A percentile compares a stretch with the other conserved stretches of the same genome.
These are phyloP conservation scores for Penicillium sp. DNA, from an alignment of 2,329 filamentous ascomycete species.

Conservation along the genomic window DNA sequence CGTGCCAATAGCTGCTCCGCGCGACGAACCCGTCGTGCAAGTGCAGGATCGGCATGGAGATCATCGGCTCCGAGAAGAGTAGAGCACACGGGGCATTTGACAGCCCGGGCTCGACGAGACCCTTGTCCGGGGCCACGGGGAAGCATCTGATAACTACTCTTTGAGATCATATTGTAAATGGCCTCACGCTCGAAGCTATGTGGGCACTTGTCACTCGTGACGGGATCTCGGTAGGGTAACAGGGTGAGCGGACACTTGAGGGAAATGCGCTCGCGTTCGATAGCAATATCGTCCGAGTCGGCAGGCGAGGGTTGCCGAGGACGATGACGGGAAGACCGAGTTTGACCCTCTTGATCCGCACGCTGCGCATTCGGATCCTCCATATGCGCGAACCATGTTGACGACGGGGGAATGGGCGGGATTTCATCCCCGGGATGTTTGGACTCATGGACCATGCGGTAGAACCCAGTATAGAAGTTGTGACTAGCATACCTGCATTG, in stretches of 20 bases:
- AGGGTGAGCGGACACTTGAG: slow-evolving; percentile 47
- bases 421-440: slow-evolving; percentile 50
- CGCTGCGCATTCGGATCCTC: slow-evolving; percentile 30
- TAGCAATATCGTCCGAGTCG: slow-evolving; percentile 43
- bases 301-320: slow-evolving; percentile 20
- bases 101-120: slow-evolving; percentile 21
- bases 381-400: slow-evolving; percentile 57
- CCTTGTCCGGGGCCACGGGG: slow-evolving; percentile 16
- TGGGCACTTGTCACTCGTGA: slow-evolving; percentile 46
- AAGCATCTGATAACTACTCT: slow-evolving; percentile 27
- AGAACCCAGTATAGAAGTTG: slow-evolving; percentile 58
- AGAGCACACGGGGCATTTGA: slow-evolving; percentile 42
- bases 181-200: slow-evolving; percentile 47
- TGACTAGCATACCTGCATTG: slow-evolving; percentile 50
- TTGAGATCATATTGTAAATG: slow-evolving; percentile 42
- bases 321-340: not conserved
- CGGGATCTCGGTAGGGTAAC: slow-evolving; percentile 41
- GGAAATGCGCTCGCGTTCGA: slow-evolving; percentile 42
- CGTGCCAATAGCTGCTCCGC: slow-evolving; percentile 25
- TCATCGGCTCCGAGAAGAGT: slow-evolving; percentile 34
- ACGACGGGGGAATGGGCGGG: slow-evolving; percentile 50
- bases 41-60: slow-evolving; percentile 37
- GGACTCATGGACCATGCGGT: slow-evolving; percentile 56
- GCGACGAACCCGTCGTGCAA: slow-evolving; percentile 37
- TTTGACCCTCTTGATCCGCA: slow-evolving; percentile 1